Evolutionary conservation across 768 basidiomycete species (phyloP).

Genomic region (Auricularia heimuer): DNA sequence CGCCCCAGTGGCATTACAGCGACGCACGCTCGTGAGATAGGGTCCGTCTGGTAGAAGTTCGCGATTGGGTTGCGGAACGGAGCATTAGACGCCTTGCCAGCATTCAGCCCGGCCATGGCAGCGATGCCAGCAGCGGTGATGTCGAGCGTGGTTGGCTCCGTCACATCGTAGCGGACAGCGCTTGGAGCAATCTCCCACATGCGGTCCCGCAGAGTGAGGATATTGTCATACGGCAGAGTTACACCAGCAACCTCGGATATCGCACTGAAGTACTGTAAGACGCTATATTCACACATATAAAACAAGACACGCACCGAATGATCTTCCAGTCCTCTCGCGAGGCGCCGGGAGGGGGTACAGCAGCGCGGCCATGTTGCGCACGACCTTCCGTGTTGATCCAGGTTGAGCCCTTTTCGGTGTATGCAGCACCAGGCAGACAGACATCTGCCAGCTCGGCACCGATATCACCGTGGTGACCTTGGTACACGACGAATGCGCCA

Average conservation of each 20-base stretch:
- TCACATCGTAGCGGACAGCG: slow-evolving; percentile 72
- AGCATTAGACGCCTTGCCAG: slow-evolving; percentile 45
- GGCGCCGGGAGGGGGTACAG: slow-evolving; percentile 91
- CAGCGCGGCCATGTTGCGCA: slow-evolving; percentile 79
- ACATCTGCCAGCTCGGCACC: slow-evolving; percentile 98
- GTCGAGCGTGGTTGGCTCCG: slow-evolving; percentile 67
- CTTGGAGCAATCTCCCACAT: slow-evolving; percentile 96
- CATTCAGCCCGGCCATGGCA: slow-evolving; percentile 40
- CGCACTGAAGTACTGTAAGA: slow-evolving; percentile 41
- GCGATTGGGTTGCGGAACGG: slow-evolving; percentile 70
- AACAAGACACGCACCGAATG: slow-evolving; percentile 48
- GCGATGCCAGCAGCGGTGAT: slow-evolving; percentile 63
- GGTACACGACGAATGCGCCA: slow-evolving; percentile 95
- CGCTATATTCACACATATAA: neutral
- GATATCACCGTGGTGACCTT: slow-evolving; percentile 95
- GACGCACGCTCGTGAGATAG: slow-evolving; percentile 85
- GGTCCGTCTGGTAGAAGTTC: slow-evolving; percentile 96
- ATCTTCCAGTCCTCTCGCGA: slow-evolving; percentile 98
- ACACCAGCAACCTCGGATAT: slow-evolving; percentile 77
- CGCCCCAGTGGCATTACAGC: neutral
- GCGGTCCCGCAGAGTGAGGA: slow-evolving; percentile 73
- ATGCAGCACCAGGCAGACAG: slow-evolving; percentile 83
- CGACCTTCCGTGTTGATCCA: slow-evolving; percentile 98
- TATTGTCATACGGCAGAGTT: slow-evolving; percentile 84
- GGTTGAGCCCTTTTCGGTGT: slow-evolving; percentile 83